Evolutionary conservation across 2,329 filamentous ascomycete species (phyloP), one percentile per base, ranked within the genome.

Genomic region (Penicillium hesseltinei): DNA sequence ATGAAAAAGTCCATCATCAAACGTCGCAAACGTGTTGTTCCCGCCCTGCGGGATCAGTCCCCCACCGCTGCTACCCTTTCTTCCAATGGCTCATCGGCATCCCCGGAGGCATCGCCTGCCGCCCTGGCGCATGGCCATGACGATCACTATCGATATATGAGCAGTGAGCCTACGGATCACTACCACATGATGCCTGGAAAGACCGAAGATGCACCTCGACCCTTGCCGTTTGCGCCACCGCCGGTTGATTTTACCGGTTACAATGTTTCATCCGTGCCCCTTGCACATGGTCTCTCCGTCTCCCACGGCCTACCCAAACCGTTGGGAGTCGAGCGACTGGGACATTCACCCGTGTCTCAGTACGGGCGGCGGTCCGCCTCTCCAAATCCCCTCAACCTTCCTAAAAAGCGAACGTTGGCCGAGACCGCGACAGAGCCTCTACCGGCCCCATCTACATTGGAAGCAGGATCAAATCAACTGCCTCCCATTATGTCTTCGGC

Each of bases 1-100:
- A 97, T 99, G 94, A 99, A 97, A 76, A 97, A 97, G 75, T 89
- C 91, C 3, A 90, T 96, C 27, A 99, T 99, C 73, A 97, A 99
- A 76, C 86, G 94, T 61, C 84, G 94, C 59, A 97, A 97, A 81
- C 88, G 94, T 57, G 92, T 97, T 6, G 92, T 97, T 43, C 92
- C 93, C 19, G 91, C 90, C 19, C 79, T 85, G 27, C 75, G 78
- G 54, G 80, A 80, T 56, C 74, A 77, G 52, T 79, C 79, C 46
- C 74, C 75, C 13, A 74, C 69, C 31, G 73, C 66, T 17, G 69
- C 70, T 10, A 72, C 74, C 23, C 71, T 73, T n/a, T 76, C 75
- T 11, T 75, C 76, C 4, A 73, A 73, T 35, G 74, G 69, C 19
- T 75, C 76, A n/a, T 78, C 77, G 13, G 70, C 70, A 9, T 78